Conservation (phyloP, 2,329 filamentous ascomycete genomes). For the Ophiosphaerella narmari region DNA sequence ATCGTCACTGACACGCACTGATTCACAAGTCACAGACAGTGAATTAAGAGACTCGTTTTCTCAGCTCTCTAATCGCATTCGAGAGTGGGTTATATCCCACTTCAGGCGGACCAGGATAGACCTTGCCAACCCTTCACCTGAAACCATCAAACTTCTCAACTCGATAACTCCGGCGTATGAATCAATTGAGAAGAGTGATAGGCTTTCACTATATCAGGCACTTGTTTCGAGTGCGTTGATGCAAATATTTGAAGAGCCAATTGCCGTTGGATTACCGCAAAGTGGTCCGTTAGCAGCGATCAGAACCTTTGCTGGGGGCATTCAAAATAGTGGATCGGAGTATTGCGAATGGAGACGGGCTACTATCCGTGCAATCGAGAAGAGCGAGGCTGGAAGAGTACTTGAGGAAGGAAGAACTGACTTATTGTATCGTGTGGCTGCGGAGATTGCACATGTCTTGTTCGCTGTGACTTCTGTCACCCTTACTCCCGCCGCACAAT, state of each 20-base stretch:
- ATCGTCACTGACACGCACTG: slow-evolving; percentile 66
- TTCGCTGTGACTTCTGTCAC: slow-evolving; percentile 28
- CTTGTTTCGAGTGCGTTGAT: slow-evolving; percentile 32
- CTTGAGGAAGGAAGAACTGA: slow-evolving; percentile 17
- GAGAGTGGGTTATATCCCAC: slow-evolving; percentile 75
- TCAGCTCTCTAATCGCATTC: slow-evolving; percentile 67
- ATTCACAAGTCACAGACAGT: slow-evolving; percentile 67
- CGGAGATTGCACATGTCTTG: slow-evolving; percentile 27
- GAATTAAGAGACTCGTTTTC: slow-evolving; percentile 67
- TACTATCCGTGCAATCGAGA: slow-evolving; percentile 34
- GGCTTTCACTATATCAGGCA: slow-evolving; percentile 40
- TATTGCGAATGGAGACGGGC: slow-evolving; percentile 36
- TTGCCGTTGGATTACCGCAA: slow-evolving; percentile 33
- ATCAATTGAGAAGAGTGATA: slow-evolving; percentile 20
- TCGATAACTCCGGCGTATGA: slow-evolving; percentile 22
- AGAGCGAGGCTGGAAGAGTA: slow-evolving; percentile 9
- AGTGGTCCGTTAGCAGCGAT: slow-evolving; percentile 23
- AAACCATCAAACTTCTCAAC: slow-evolving; percentile 20
- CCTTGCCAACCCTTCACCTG: slow-evolving; percentile 18
- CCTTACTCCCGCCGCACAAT: slow-evolving; percentile 20
- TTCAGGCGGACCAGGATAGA: slow-evolving; percentile 66
- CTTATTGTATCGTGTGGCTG: slow-evolving; percentile 21
- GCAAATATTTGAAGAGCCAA: slow-evolving; percentile 32
- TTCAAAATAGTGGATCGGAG: slow-evolving; percentile 21
- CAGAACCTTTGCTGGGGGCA: slow-evolving; percentile 19